Percentiles rank a stretch among this genome's conserved stretches.
Conservation (phyloP, 345 rosid species). For the Linum tenue region DNA sequence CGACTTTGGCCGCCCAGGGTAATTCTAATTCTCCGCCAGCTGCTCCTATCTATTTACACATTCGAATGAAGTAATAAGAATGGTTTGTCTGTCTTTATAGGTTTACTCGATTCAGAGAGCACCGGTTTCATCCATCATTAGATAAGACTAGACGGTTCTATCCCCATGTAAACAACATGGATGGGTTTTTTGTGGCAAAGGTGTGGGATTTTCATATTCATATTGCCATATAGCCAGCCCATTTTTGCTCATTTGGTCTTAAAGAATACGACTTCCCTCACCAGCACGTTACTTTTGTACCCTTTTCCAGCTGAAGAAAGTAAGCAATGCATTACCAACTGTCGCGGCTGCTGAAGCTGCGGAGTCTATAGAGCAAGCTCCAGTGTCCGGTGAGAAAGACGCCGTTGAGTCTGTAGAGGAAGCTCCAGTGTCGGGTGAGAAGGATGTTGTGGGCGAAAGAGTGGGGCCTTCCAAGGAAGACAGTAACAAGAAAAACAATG, state of each 20-base stretch:
- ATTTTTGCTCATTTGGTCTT: neutral
- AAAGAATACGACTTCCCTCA: neutral
- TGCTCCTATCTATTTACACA: neutral
- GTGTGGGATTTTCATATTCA: slow-evolving; percentile 11
- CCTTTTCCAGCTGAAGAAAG: slow-evolving; percentile 56
- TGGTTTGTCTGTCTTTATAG: slow-evolving; percentile 22
- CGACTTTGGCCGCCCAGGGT: slow-evolving; percentile 83
- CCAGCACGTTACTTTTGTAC: no score
- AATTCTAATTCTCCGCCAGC: slow-evolving; percentile 15
- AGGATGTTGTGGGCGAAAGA: neutral
- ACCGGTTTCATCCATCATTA: slow-evolving; percentile 25
- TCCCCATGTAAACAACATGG: slow-evolving; percentile 88
- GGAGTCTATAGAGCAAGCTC: slow-evolving; percentile 32
- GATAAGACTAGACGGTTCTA: slow-evolving; percentile 70
- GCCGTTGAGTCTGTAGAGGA: slow-evolving; percentile 36
- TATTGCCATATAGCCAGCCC: neutral
- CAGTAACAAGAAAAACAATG: neutral
- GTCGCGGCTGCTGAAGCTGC: slow-evolving; percentile 26
- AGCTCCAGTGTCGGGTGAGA: neutral
- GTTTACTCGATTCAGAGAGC: slow-evolving; percentile 51
- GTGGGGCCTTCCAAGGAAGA: neutral
- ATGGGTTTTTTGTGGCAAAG: slow-evolving; percentile 93
- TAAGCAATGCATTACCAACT: slow-evolving; percentile 56
- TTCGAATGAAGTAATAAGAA: neutral
- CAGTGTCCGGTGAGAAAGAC: neutral